These are phyloP conservation scores for Royoungia palumana DNA, from an alignment of 768 basidiomycete species.

Conservation along the genomic window DNA sequence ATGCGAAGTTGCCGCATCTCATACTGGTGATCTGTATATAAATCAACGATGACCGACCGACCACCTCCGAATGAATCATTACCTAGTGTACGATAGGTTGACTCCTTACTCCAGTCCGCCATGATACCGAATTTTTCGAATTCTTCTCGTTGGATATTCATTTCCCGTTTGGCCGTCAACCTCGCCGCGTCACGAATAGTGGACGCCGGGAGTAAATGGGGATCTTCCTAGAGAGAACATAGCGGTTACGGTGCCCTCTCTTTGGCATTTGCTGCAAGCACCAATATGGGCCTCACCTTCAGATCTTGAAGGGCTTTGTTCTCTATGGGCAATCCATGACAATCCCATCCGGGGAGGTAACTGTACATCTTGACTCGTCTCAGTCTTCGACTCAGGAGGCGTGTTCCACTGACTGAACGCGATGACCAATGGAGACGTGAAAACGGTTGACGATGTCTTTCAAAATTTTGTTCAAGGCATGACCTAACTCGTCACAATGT, in stretches of 20 bases:
- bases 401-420: slow-evolving; percentile 67
- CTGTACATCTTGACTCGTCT: slow-evolving; percentile 38
- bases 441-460: slow-evolving; percentile 96
- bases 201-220: slow-evolving; percentile 50
- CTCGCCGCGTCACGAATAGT: slow-evolving; percentile 70
- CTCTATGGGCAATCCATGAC: slow-evolving; percentile 96
- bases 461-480: slow-evolving; percentile 92
- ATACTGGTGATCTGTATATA: slow-evolving; percentile 67
- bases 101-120: slow-evolving; percentile 77
- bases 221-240: slow-evolving; percentile 45
- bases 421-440: slow-evolving; percentile 70
- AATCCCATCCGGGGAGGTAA: slow-evolving; percentile 96
- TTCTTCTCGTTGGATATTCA: slow-evolving; percentile 72
- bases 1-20: slow-evolving; percentile 85
- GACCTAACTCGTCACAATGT: slow-evolving; percentile 52
- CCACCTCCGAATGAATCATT: slow-evolving; percentile 4
- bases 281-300: slow-evolving; percentile 43
- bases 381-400: not conserved
- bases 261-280: not conserved
- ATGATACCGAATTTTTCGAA: slow-evolving; percentile 84
- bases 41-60: not conserved
- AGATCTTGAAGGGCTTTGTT: slow-evolving; percentile 84
- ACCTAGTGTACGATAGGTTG: slow-evolving; percentile 89
- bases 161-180: slow-evolving; percentile 67
- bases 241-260: not conserved